These are phyloP conservation scores for Immersiella caudata DNA, from an alignment of 495 filamentous ascomycete species.

Conservation along the genomic window DNA sequence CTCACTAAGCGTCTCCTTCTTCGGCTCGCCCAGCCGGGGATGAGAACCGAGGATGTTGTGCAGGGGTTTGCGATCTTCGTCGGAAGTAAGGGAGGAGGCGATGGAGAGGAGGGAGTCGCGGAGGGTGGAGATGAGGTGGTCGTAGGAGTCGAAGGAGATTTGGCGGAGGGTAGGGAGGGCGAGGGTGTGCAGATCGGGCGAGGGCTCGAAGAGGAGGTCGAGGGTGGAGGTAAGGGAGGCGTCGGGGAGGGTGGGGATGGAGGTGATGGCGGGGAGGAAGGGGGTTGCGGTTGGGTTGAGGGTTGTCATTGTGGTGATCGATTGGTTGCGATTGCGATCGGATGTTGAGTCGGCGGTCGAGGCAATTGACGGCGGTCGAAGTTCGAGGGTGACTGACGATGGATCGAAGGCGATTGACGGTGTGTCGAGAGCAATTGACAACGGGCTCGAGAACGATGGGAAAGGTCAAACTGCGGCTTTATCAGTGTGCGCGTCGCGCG, in stretches of 20 bases:
- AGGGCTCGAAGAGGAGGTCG: conserved; percentile 87
- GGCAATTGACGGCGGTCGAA: neutral
- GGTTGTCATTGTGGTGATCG: neutral
- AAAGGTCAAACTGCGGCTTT: neutral
- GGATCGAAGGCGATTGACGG: neutral
- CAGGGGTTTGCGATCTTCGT: conserved; percentile 28
- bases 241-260: conserved; percentile 49
- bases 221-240: conserved; percentile 64
- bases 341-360: neutral
- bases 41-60: conserved; percentile 81
- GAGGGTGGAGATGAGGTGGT: conserved; percentile 32
- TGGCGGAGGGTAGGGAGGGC: conserved; percentile 63
- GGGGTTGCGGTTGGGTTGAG: conserved; percentile 30
- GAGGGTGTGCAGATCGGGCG: conserved; percentile 70
- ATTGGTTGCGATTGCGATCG: neutral
- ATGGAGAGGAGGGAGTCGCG: conserved; percentile 62
- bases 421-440: too few species aligned
- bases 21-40: conserved; percentile 81
- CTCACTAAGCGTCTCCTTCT: conserved; percentile 60
- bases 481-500: neutral
- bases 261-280: conserved; percentile 40
- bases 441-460: too few species aligned
- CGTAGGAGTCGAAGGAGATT: conserved; percentile 57
- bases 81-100: conserved; percentile 38
- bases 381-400: too few species aligned